These are phyloP conservation scores for Tylopilus plumbeoviolaceoides DNA, from an alignment of 768 basidiomycete genomes.

Conservation along the genomic window DNA sequence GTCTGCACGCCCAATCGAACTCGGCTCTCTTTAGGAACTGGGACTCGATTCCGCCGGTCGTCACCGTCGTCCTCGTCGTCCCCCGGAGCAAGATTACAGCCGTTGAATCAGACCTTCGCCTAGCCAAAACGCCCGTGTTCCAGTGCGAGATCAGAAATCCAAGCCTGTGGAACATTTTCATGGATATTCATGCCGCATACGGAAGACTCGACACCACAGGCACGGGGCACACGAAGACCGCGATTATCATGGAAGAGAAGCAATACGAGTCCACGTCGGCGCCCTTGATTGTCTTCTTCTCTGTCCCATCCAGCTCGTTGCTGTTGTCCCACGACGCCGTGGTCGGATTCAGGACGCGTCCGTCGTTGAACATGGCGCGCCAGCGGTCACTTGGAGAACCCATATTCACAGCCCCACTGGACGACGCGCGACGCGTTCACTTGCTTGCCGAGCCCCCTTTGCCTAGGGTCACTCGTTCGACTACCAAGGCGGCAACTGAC, in stretches of 20 bases:
- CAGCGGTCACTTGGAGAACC: slow-evolving; percentile 4
- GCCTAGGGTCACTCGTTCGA: neutral
- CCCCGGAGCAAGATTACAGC: slow-evolving; percentile 25
- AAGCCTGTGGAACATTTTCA: slow-evolving; percentile 16
- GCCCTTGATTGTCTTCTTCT: slow-evolving; percentile 25
- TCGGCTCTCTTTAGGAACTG: slow-evolving; percentile 29
- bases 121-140: slow-evolving; percentile 20
- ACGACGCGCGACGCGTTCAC: slow-evolving; percentile 19
- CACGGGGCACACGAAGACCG: slow-evolving; percentile 16
- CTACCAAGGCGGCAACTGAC: slow-evolving; percentile 1
- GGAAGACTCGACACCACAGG: slow-evolving; percentile 19
- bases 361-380: slow-evolving; percentile 9
- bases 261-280: slow-evolving; percentile 15
- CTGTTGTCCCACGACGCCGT: slow-evolving; percentile 9
- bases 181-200: slow-evolving; percentile 17
- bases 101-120: slow-evolving; percentile 23
- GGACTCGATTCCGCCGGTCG: slow-evolving; percentile 26
- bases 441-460: slow-evolving; percentile 23
- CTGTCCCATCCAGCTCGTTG: slow-evolving; percentile 15
- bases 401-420: slow-evolving; percentile 20
- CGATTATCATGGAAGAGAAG: slow-evolving; percentile 16
- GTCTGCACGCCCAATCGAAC: slow-evolving; percentile 3
- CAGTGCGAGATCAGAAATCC: slow-evolving; percentile 21
- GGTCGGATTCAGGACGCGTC: slow-evolving; percentile 19
- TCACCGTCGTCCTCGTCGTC: slow-evolving; percentile 32